A percentile compares a stretch with the other conserved stretches of the same genome.
These are phyloP conservation scores for Gynochthodes officinalis DNA, from an alignment of 257 asterid species.

Conservation along the genomic window DNA sequence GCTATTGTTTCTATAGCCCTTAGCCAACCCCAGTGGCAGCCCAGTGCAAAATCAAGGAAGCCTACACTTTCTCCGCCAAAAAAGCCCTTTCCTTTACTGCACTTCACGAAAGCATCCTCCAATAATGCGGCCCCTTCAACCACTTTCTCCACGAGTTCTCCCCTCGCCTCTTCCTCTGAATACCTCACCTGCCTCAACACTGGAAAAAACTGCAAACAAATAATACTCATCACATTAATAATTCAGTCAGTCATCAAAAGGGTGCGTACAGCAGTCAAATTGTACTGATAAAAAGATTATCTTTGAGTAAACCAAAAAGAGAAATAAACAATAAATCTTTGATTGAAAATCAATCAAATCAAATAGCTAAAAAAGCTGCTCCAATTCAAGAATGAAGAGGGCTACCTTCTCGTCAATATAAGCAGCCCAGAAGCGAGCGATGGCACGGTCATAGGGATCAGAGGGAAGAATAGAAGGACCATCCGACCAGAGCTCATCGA, in stretches of 20 bases:
- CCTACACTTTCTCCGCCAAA: conserved; percentile 29
- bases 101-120: conserved; percentile 23
- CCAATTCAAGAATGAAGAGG: neutral
- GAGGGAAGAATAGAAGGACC: conserved; percentile 31
- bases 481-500: conserved; percentile 34
- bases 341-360: neutral
- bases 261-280: too few species aligned
- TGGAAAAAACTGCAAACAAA: conserved; percentile 14
- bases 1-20: conserved; percentile 4
- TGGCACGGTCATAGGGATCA: conserved; percentile 35
- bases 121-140: conserved; percentile 7
- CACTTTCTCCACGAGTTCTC: conserved; percentile 10
- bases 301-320: neutral
- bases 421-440: conserved; percentile 36
- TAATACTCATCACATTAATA: neutral
- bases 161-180: conserved; percentile 14
- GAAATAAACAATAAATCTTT: neutral
- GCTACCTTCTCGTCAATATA: conserved; percentile 34
- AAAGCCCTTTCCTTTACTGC: conserved; percentile 26
- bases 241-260: too few species aligned
- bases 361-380: neutral
- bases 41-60: conserved; percentile 18
- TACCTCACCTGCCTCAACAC: neutral
- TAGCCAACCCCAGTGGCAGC: conserved; percentile 20
- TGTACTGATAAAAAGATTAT: neutral